Percentiles rank a stretch among this genome's conserved stretches.
These are phyloP conservation scores for Diutina pseudorugosa DNA, from an alignment of 1,139 yeast genomes.

Conservation along the genomic window DNA sequence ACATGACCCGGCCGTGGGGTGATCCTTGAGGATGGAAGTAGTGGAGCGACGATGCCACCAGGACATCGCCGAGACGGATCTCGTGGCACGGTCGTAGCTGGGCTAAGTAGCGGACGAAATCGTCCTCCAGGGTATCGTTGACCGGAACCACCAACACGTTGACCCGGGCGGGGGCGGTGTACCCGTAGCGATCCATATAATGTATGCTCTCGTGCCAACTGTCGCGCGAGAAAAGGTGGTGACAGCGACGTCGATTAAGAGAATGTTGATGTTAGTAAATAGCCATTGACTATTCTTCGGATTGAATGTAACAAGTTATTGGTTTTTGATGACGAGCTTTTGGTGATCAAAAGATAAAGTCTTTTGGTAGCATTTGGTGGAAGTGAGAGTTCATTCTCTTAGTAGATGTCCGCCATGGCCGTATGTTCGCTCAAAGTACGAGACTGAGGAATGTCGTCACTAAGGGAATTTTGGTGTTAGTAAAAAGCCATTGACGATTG, in stretches of 20 bases:
- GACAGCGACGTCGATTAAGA: neutral
- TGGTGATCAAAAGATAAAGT: too few species aligned
- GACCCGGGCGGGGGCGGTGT: constrained; percentile 44
- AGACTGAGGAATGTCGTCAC: too few species aligned
- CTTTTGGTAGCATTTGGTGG: too few species aligned
- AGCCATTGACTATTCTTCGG: too few species aligned
- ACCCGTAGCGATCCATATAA: constrained; percentile 5
- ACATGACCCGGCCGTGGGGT: constrained; percentile 63
- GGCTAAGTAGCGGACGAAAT: constrained; percentile 36
- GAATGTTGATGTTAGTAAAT: too few species aligned
- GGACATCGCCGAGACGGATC: constrained; percentile 61
- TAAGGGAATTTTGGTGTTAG: too few species aligned
- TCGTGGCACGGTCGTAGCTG: constrained; percentile 41
- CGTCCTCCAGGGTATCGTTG: constrained; percentile 35
- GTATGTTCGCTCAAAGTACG: too few species aligned
- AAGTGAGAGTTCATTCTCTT: too few species aligned
- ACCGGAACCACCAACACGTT: constrained; percentile 63
- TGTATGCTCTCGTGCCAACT: neutral
- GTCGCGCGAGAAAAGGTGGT: neutral
- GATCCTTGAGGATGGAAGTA: constrained; percentile 75
- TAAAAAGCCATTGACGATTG: too few species aligned
- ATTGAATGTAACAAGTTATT: too few species aligned
- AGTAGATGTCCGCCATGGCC: too few species aligned
- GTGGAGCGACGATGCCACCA: constrained; percentile 45
- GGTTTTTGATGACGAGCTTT: too few species aligned